These are phyloP conservation scores for Solanum hybrid DNA, from an alignment of 305 asterid species.

Conservation along the genomic window DNA sequence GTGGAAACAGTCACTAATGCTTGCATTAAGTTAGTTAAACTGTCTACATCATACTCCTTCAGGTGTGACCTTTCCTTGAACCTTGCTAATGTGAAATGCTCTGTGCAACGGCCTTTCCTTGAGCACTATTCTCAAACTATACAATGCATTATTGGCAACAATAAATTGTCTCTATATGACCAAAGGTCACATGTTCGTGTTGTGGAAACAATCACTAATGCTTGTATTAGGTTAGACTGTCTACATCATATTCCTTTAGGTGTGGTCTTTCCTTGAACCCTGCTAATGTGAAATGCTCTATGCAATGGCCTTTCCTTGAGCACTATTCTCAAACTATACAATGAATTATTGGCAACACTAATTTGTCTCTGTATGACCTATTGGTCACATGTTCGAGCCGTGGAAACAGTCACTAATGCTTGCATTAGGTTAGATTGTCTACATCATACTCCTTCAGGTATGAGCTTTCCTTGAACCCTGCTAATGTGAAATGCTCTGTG, in stretches of 20 bases:
- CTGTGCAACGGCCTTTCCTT: not conserved
- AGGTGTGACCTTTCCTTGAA: not conserved
- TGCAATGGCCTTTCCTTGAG: too few relatives aligned
- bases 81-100: not conserved
- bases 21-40: not conserved
- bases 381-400: too few relatives aligned
- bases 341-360: too few relatives aligned
- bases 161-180: not conserved
- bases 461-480: not conserved
- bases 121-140: too few relatives aligned
- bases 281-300: not conserved
- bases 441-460: not conserved
- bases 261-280: not conserved
- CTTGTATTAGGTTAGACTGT: not conserved
- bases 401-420: not conserved
- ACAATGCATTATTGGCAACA: not conserved
- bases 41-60: not conserved
- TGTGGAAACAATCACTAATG: not conserved
- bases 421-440: not conserved
- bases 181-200: not conserved
- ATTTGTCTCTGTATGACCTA: too few relatives aligned
- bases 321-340: too few relatives aligned
- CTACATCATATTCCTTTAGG: not conserved
- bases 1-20: not conserved
- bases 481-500: not conserved